phyloP scores from a whole-genome alignment of 371 early-diverging fungal genomes.

The Circinella umbellata region DNA sequence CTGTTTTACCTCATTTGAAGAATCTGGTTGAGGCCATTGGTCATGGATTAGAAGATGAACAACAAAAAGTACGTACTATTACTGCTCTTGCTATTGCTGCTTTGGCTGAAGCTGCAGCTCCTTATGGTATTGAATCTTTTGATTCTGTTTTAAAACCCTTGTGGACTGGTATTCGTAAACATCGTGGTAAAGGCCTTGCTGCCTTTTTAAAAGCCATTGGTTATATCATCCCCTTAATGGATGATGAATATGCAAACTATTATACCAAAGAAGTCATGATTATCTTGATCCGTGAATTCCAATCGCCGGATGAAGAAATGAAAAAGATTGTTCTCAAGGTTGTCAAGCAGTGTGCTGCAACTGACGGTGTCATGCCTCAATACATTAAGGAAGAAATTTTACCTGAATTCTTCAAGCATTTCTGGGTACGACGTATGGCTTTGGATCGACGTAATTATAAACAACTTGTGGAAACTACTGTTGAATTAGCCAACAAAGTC shows the following conservation, averaged over 20 bases:
- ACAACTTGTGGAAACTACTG: slow-evolving; percentile 95
- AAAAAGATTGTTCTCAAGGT: slow-evolving; percentile 97
- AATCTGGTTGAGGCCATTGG: slow-evolving; percentile 90
- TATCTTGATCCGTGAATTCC: slow-evolving; percentile 94
- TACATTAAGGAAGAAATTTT: slow-evolving; percentile 90
- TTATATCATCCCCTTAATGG: slow-evolving; percentile 97
- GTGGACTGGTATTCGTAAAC: slow-evolving; percentile 93
- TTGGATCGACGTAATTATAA: slow-evolving; percentile 91
- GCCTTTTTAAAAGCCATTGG: slow-evolving; percentile 98
- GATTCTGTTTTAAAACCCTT: slow-evolving; percentile 89
- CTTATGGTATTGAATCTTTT: slow-evolving; percentile 98
- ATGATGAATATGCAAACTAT: slow-evolving; percentile 90
- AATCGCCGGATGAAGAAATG: slow-evolving; percentile 98
- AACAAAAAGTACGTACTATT: slow-evolving; percentile 95
- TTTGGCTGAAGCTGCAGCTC: slow-evolving; percentile 96
- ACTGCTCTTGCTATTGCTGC: slow-evolving; percentile 95
- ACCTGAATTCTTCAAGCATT: slow-evolving; percentile 94
- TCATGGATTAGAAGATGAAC: slow-evolving; percentile 93
- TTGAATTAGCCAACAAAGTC: slow-evolving; percentile 91
- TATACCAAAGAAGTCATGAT: slow-evolving; percentile 94
- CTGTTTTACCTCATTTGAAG: slow-evolving; percentile 93
- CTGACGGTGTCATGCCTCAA: slow-evolving; percentile 87
- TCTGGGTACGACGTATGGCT: slow-evolving; percentile 98
- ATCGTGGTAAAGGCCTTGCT: slow-evolving; percentile 96
- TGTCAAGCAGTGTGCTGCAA: slow-evolving; percentile 94